phyloP scores from a whole-genome alignment of 768 basidiomycete genomes.

The Termitomyces sp. region DNA sequence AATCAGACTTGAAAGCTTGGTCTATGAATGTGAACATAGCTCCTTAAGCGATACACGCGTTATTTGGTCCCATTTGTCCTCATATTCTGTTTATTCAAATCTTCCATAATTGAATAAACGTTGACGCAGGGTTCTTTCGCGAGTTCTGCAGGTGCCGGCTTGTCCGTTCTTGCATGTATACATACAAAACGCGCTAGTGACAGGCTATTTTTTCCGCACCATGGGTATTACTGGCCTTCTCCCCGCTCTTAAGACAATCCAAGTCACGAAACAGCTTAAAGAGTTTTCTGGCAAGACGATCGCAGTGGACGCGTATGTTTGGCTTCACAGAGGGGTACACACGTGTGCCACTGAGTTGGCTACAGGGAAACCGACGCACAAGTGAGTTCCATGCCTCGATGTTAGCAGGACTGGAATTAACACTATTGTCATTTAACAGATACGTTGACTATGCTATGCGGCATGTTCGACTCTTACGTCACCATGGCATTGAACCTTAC shows the following conservation, averaged over 20 bases:
- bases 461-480: constrained; percentile 76
- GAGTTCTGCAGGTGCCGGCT: background rate
- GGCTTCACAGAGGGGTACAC: constrained; percentile 86
- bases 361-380: constrained; percentile 74
- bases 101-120: background rate
- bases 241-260: constrained; percentile 87
- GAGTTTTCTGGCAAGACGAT: constrained; percentile 82
- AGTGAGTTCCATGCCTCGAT: constrained; percentile 45
- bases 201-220: background rate
- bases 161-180: background rate
- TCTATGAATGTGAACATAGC: background rate
- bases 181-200: background rate
- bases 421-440: constrained; percentile 34
- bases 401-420: background rate
- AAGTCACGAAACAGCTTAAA: constrained; percentile 68
- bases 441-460: constrained; percentile 98
- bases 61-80: constrained; percentile 3
- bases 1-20: too few relatives aligned
- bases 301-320: constrained; percentile 94
- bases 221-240: constrained; percentile 95
- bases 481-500: constrained; percentile 83
- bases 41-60: constrained; percentile 1
- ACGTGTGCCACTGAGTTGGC: constrained; percentile 89
- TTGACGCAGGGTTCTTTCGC: background rate
- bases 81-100: background rate